A percentile compares a stretch with the other conserved stretches of the same genome.
Evolutionary conservation across 1,284 basidiomycete genomes (phyloP).

Genomic region (Ganoderma leucocontextum): DNA sequence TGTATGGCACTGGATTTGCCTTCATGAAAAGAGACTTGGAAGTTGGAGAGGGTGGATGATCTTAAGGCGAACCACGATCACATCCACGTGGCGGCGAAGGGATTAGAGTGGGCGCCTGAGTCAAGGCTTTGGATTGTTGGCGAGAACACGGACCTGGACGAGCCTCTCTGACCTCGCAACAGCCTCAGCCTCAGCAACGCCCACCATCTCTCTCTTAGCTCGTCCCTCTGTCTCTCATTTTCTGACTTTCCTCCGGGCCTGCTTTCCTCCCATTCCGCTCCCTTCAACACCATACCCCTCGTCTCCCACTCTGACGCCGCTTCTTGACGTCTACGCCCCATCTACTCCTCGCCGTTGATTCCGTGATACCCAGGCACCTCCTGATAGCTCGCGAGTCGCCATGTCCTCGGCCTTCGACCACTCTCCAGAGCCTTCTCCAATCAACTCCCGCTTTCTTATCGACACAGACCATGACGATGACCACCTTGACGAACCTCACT

Average conservation of each 20-base stretch:
- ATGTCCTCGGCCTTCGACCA: constrained; percentile 29
- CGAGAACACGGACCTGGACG: background rate
- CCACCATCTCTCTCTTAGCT: background rate
- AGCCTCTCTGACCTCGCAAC: constrained; percentile 1
- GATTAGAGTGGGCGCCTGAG: background rate
- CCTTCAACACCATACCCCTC: background rate
- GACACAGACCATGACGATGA: constrained; percentile 37
- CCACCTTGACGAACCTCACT: constrained; percentile 39
- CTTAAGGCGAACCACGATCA: background rate
- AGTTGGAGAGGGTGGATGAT: too few relatives aligned
- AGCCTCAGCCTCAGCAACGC: background rate
- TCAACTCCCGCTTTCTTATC: constrained; percentile 40
- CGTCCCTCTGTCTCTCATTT: background rate
- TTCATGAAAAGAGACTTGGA: background rate
- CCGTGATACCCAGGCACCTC: constrained; percentile 4
- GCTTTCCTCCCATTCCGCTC: background rate
- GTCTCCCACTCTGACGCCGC: background rate
- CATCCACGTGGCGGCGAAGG: background rate
- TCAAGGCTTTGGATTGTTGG: background rate
- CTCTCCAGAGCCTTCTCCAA: constrained; percentile 30
- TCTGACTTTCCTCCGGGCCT: background rate
- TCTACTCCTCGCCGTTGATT: constrained; percentile 2
- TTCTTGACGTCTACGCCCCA: background rate
- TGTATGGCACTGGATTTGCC: background rate
- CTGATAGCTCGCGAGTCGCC: constrained; percentile 12